A percentile compares a stretch with the other conserved stretches of the same genome.
Evolutionary conservation across 305 asterid genomes (phyloP).

Genomic region (Fraxinus paxiana): DNA sequence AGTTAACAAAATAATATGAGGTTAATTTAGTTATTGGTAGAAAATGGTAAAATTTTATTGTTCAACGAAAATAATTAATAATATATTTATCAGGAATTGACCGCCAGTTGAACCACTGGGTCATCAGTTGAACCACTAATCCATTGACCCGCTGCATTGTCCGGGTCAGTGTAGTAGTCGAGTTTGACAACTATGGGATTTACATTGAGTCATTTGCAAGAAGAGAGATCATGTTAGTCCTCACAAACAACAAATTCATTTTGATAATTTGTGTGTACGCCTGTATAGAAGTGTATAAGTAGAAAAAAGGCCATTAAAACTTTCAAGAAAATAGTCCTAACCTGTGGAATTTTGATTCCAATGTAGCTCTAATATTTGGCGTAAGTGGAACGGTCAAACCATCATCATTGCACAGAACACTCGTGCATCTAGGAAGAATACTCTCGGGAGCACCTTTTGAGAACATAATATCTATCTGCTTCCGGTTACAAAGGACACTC

Average conservation of each 20-base stretch:
- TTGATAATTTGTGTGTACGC: not conserved
- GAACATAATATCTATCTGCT: conserved; percentile 90
- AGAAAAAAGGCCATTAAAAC: not conserved
- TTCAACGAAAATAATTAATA: not conserved
- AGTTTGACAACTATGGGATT: not conserved
- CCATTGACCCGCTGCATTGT: not conserved
- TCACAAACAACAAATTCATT: not conserved
- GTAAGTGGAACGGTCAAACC: conserved; percentile 79
- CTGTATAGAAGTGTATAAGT: not conserved
- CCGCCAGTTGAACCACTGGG: not conserved
- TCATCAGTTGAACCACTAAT: not conserved
- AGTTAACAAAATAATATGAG: not conserved
- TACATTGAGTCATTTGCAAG: not conserved
- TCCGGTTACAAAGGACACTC: conserved; percentile 96
- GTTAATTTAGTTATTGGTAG: not conserved
- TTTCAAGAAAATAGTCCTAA: conserved; percentile 23
- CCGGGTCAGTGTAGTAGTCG: not conserved
- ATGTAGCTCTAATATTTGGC: conserved; percentile 69
- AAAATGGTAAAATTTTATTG: not conserved
- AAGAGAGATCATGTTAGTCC: not conserved
- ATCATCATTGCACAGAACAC: conserved; percentile 80
- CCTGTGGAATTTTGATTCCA: conserved; percentile 81
- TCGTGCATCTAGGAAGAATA: conserved; percentile 84
- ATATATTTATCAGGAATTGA: not conserved
- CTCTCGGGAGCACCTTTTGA: conserved; percentile 99